Percentiles rank a stretch among this genome's conserved stretches.
Conservation (phyloP, 768 basidiomycete genomes). For the Krasilnikovozyma curviuscula region DNA sequence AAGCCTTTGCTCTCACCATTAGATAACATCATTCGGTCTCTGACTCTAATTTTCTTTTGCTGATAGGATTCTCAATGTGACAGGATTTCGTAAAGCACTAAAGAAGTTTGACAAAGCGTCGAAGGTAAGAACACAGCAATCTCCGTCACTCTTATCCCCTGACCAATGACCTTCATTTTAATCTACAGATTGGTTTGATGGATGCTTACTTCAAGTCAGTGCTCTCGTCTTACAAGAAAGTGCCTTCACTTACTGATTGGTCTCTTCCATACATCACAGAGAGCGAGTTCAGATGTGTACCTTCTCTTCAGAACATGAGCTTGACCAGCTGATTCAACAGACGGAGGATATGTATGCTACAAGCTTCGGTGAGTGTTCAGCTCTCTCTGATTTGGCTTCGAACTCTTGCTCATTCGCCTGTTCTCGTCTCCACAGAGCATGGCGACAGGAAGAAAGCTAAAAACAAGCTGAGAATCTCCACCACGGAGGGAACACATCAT, state of each 20-base stretch:
- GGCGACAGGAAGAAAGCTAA: constrained; percentile 67
- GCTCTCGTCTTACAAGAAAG: background rate
- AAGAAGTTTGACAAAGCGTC: constrained; percentile 74
- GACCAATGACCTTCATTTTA: background rate
- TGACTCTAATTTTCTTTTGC: constrained; percentile 3
- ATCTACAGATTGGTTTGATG: constrained; percentile 42
- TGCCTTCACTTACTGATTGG: background rate
- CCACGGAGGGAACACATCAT: constrained; percentile 41
- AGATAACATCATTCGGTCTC: background rate
- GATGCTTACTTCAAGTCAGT: constrained; percentile 46
- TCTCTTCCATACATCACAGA: background rate
- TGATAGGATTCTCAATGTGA: constrained; percentile 56
- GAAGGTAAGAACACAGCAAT: constrained; percentile 31
- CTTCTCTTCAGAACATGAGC: constrained; percentile 34
- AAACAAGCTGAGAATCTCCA: constrained; percentile 40
- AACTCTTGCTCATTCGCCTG: background rate
- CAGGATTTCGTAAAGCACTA: constrained; percentile 68
- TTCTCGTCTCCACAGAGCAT: constrained; percentile 28
- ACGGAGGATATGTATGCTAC: constrained; percentile 58
- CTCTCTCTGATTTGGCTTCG: background rate
- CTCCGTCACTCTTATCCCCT: background rate
- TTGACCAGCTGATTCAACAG: constrained; percentile 50
- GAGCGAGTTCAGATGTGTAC: constrained; percentile 14
- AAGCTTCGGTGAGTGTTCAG: constrained; percentile 44
- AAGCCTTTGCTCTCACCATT: background rate